Evolutionary conservation across 2,329 filamentous ascomycete species (phyloP), one percentile per base, ranked within the genome.

Genomic region (Apiospora malaysiana): DNA sequence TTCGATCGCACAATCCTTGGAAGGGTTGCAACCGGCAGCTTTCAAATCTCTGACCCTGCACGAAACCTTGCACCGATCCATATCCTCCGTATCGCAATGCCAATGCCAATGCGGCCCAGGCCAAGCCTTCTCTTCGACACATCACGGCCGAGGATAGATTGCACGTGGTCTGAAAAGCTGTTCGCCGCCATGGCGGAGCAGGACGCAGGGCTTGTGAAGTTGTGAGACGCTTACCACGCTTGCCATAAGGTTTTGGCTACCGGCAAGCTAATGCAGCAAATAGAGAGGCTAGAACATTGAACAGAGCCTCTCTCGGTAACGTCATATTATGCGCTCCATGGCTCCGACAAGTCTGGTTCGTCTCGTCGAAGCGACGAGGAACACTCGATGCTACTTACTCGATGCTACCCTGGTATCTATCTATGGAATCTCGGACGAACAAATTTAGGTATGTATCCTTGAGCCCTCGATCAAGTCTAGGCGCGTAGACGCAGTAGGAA

Each of bases 21-120:
- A 37, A 59, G 51, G 25, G 51, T 59, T 59, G 27, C 51, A 59
- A 37, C 51, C 51, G 51, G 21, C 51, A 32, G 51, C 27, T 6
- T 59, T 32, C 51, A 9, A 37, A 59, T 59, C 51, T 59, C 51
- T 37, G 51, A 14, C 25, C 51, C 21, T 59, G 27, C 51, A 21
- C 27, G 49, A 37, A 59, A 37, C 51, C 51, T 59, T 59, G 51
- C 27, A 59, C 51, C 9, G 51, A 59, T 59, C 51, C 51, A 59
- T 32, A 27, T 16, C n/a, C n/a, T n/a, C n/a, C n/a, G n/a, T n/a
- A 8, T 59, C 51, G 10, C 51, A 27, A 45, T 42, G 8, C 40
- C 14, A 43, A 56, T 32, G 51, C 49, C n/a, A 21, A 37, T 59
- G 51, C 51, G 51, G 32, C 25, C 12, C 49, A 5, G 25, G 49